Base-by-base conservation (phyloP, 139 green algal species). In the Raphidocelis subcapitata region DNA sequence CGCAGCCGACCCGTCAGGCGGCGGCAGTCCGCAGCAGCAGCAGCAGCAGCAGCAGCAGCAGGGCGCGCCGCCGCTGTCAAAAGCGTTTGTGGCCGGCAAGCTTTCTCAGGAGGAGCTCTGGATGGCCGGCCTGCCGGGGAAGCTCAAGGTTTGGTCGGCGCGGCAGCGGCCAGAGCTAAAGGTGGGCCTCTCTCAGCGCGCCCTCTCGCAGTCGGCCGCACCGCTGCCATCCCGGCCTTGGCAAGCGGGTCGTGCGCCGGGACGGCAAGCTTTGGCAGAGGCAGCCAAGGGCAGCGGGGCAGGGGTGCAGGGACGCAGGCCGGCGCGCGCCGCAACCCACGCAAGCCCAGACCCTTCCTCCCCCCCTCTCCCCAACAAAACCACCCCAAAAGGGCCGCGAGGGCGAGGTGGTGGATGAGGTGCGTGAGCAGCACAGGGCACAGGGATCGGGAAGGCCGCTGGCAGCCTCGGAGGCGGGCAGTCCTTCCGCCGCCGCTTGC, bases 51-150 rank as follows among this genome's bases (percentile, higher is more conserved):
- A 29, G 15, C 68, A 12, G 21, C 56, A 59, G 26, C 35, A 67
- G 41, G 46, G 55, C 26, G 29, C 68, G 2, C 52, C 49, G 46
- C 23, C 63, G 36, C 0, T 66, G 23, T 71, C 72, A 10, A 72
- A 78, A 51, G 65, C 52, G 4, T 67, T 72, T 15, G 23, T 72
- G 35, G 52, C 52, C 24, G 62, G 29, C 24, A 63, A 55, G 18
- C 55, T 79, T 1, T 44, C 57, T 35, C 35, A 51, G 26, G 73
- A 79, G 41, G 73, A 79, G 33, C 55, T 72, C 14, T 79, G 73
- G 73, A 31, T 79, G 26, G 37, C 33, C 23, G 73, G 26, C 4
- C 52, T 79, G 26, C 63, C 41, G 3, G 73, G 73, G 29, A 35
- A 52, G 56, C 29, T 79, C 5, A 79, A 69, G 65, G 54, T 73